Evolutionary conservation across 1,139 yeast species (phyloP), one percentile per base, ranked within the genome.

Genomic region (Maudiozyma humilis): DNA sequence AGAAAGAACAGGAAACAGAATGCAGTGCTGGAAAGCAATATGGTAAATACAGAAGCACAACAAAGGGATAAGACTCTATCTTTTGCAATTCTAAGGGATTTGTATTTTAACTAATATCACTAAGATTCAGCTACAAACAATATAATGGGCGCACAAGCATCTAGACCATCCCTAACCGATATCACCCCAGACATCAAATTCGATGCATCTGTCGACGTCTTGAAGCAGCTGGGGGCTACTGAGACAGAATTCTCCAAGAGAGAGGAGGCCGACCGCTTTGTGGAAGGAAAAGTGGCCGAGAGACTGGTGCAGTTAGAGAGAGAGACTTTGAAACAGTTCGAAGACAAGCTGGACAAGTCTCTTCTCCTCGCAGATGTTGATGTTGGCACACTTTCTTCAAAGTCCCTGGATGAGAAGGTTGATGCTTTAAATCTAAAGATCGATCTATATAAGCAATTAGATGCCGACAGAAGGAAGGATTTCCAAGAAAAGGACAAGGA

Each of bases 231-330:
- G 52, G 94, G 85, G 54, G 71, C 76, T 42, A 72, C 77, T 38
- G 95, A 86, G 71, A 78, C 93, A 7, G 89, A 88, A 62, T 84
- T 78, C 62, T 77, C 94, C 16, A 79, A 96, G 58, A 73, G 82
- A 41, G 95, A 87, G 62, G 75, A 80, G 60, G 75, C 87, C 15
- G 91, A 85, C 49, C 79, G 78, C 61, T 79, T 78, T 57, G 76
- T 89, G 47, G 89, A 88, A 63, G 83, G 83, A 44, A 73, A 82
- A 58, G 91, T 89, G 23, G 71, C 80, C 38, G 73, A 73, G 50
- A 84, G 80, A 57, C 72, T 89, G 49, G 69, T 75, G 44, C 72
- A 74, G 51, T 68, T 85, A 49, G 85, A 84, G 55, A 67, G 69
- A 38, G 77, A 81, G 49, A 73, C 89, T 32, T 64, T 76, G 47